These are phyloP conservation scores for Petunia axillaris DNA, from an alignment of 257 asterid species.

Conservation along the genomic window DNA sequence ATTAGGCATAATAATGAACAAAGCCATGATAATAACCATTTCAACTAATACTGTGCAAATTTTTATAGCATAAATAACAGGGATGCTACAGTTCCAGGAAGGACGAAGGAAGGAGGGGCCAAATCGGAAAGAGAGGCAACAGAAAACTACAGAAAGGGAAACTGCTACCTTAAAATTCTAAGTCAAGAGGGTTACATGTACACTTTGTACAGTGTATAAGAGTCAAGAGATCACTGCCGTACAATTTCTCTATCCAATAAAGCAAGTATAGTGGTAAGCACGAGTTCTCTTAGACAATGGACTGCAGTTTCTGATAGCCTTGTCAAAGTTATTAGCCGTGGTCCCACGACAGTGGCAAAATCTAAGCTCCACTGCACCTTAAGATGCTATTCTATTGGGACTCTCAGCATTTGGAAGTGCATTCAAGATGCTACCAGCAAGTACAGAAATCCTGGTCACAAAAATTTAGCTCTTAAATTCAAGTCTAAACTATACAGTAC, in stretches of 20 bases:
- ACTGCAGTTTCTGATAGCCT: not conserved
- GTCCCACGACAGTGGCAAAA: not conserved
- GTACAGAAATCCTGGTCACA: not conserved
- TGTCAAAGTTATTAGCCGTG: not conserved
- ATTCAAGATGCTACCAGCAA: not conserved
- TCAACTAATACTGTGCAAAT: not conserved
- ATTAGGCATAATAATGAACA: not conserved
- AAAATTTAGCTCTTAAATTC: conserved; percentile 4
- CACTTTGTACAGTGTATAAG: not conserved
- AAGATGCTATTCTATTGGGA: not conserved
- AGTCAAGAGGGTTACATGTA: not conserved
- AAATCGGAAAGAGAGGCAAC: not conserved
- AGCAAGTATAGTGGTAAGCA: not conserved
- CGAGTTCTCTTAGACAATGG: conserved; percentile 3
- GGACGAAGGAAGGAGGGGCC: not conserved
- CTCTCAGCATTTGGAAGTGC: not conserved
- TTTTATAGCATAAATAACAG: not conserved
- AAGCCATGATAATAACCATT: not conserved
- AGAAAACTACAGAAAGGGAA: not conserved
- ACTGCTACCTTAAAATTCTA: not conserved
- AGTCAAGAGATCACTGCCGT: too few species aligned
- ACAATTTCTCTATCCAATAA: conserved; percentile 14
- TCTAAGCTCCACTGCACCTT: not conserved
- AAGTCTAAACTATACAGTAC: not conserved
- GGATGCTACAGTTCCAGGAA: not conserved